phyloP scores from a whole-genome alignment of 768 basidiomycete species.

The Peribolospora kevripleyi region DNA sequence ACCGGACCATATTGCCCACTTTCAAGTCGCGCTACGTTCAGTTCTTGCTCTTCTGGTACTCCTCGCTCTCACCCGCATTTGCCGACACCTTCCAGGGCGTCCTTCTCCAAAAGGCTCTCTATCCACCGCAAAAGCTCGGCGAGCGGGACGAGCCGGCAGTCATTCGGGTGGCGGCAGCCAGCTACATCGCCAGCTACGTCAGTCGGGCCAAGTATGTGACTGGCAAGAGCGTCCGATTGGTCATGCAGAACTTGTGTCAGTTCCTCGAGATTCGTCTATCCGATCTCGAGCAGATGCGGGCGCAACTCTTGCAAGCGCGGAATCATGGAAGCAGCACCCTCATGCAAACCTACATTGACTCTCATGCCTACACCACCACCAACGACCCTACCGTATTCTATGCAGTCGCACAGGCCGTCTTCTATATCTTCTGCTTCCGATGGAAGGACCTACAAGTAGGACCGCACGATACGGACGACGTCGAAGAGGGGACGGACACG shows the following conservation, averaged over 20 bases:
- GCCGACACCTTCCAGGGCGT: conserved; percentile 82
- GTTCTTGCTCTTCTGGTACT: conserved; percentile 85
- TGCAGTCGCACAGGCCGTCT: conserved; percentile 70
- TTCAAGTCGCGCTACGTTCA: conserved; percentile 95
- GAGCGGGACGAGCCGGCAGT: conserved; percentile 32
- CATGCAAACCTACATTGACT: background rate
- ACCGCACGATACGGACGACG: conserved; percentile 28
- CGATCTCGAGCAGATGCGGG: conserved; percentile 28
- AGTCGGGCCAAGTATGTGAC: conserved; percentile 71
- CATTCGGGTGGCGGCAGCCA: conserved; percentile 72
- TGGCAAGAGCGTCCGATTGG: conserved; percentile 41
- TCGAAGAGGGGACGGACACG: conserved; percentile 23
- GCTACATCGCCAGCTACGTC: conserved; percentile 79
- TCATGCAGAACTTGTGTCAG: conserved; percentile 61
- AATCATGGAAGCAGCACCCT: conserved; percentile 14
- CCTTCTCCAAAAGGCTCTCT: conserved; percentile 72
- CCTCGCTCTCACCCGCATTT: conserved; percentile 69
- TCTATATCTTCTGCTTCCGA: conserved; percentile 92
- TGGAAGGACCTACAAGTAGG: conserved; percentile 60
- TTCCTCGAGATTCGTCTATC: conserved; percentile 30
- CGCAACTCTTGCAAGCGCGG: background rate
- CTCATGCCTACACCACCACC: conserved; percentile 4
- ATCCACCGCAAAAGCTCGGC: conserved; percentile 25
- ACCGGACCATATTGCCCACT: conserved; percentile 74
- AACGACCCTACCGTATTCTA: conserved; percentile 55